Conservation (phyloP, 345 rosid genomes). For the Hypericum perforatum region DNA sequence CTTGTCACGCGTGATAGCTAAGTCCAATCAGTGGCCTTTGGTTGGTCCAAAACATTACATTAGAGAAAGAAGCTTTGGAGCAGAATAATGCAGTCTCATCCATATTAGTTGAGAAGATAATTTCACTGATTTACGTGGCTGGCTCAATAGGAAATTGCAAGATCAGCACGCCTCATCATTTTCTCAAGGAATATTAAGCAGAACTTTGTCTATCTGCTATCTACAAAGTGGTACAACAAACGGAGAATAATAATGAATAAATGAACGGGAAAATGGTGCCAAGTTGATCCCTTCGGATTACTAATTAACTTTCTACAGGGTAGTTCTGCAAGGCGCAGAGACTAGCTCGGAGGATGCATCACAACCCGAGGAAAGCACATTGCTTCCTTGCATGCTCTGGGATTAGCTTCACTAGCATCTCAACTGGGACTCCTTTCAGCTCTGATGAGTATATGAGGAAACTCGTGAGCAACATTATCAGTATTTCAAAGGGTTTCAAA, state of each 20-base stretch:
- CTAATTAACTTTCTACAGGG: constrained; percentile 20
- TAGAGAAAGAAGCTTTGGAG: no score
- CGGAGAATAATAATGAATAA: neutral
- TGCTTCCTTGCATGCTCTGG: constrained; percentile 88
- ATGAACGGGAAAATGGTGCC: constrained; percentile 4
- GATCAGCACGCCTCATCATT: no score
- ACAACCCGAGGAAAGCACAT: constrained; percentile 59
- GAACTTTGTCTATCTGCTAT: constrained; percentile 7
- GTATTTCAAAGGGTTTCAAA: neutral
- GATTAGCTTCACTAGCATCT: constrained; percentile 60
- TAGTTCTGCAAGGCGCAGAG: constrained; percentile 29
- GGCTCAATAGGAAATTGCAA: no score
- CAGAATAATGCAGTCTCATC: no score
- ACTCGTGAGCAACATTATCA: neutral
- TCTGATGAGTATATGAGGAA: constrained; percentile 29
- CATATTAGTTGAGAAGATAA: no score
- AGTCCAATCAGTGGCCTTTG: no score
- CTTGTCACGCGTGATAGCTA: no score
- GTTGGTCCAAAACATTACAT: no score
- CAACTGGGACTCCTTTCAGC: constrained; percentile 63
- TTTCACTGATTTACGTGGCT: no score
- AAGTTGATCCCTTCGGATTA: constrained; percentile 5
- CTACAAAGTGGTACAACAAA: neutral
- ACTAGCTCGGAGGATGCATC: constrained; percentile 19
- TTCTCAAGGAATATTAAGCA: neutral